Percentiles rank a stretch among this genome's conserved stretches.
phyloP scores from a whole-genome alignment of 75 land plant genomes.

The Sequoiadendron giganteum region DNA sequence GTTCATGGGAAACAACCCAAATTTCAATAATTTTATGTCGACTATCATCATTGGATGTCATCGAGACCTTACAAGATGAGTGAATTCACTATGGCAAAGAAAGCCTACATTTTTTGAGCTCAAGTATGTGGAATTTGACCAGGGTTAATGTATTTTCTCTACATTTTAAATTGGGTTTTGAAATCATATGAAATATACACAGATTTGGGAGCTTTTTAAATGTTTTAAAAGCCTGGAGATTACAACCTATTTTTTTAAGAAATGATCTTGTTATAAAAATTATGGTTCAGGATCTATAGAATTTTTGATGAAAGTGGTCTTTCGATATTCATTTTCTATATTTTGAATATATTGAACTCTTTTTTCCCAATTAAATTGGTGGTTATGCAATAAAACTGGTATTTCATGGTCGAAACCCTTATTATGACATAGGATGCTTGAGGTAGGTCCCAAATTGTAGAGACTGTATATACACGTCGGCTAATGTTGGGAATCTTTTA shows the following conservation, averaged over 20 bases:
- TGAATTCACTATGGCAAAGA: not conserved
- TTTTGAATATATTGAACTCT: not conserved
- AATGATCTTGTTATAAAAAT: not conserved
- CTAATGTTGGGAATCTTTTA: not conserved
- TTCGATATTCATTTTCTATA: not conserved
- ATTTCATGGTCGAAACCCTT: not conserved
- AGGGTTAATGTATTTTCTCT: not conserved
- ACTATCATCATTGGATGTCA: not conserved
- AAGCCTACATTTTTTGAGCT: not conserved
- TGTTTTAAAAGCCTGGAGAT: not conserved
- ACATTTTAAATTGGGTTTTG: not conserved
- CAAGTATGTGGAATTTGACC: not conserved
- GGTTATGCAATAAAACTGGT: not conserved
- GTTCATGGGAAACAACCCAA: not conserved
- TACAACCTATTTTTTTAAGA: not conserved
- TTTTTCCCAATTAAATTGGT: not conserved
- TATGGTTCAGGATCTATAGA: not conserved
- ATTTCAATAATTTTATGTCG: not conserved
- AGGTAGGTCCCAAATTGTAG: not conserved
- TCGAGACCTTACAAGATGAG: not conserved
- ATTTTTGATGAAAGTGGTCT: not conserved
- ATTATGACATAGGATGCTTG: not conserved
- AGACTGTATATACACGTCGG: not conserved
- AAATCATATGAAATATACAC: not conserved
- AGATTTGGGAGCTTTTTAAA: not conserved